A percentile compares a stretch with the other conserved stretches of the same genome.
These are phyloP conservation scores for Westerdykella sp. DNA, from an alignment of 2,329 filamentous ascomycete species.

Conservation along the genomic window DNA sequence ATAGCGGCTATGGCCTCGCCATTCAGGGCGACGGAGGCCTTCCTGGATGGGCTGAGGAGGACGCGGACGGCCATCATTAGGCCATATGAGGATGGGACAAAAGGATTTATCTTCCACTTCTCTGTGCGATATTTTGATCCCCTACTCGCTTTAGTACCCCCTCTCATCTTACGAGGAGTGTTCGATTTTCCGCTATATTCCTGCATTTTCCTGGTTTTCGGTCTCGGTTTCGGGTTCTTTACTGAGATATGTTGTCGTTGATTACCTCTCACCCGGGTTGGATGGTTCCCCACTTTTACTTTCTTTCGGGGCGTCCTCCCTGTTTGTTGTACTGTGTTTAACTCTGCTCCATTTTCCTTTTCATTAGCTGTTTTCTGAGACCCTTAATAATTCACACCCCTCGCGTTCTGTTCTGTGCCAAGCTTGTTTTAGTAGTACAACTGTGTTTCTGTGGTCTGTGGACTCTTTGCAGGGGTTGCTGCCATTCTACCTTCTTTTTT, in stretches of 20 bases:
- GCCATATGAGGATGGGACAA: conserved; percentile 1
- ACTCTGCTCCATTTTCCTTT: not conserved
- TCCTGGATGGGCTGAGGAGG: conserved; percentile 59
- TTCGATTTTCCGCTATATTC: conserved; percentile 7
- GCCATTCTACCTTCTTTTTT: conserved; percentile 8
- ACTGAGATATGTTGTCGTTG: conserved; percentile 1
- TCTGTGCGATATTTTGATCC: conserved; percentile 27
- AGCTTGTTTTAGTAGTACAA: conserved; percentile 19
- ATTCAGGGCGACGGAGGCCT: conserved; percentile 53
- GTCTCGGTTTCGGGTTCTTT: conserved; percentile 1
- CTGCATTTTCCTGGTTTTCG: conserved; percentile 4
- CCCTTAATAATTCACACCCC: conserved; percentile 7
- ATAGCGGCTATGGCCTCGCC: conserved; percentile 53
- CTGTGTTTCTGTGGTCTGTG: conserved; percentile 1
- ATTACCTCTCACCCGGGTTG: not conserved
- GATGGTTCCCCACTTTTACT: no score
- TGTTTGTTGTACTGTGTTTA: not conserved
- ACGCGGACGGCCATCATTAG: conserved; percentile 49
- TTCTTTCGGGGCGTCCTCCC: not conserved
- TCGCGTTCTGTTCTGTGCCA: conserved; percentile 6
- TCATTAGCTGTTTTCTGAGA: not conserved
- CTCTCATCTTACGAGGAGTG: conserved; percentile 6
- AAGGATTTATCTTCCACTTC: conserved; percentile 18
- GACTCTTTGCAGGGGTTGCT: conserved; percentile 7
- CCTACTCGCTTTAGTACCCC: conserved; percentile 16